Evolutionary conservation across 257 asterid species (phyloP).

Genomic region (Plantago major): DNA sequence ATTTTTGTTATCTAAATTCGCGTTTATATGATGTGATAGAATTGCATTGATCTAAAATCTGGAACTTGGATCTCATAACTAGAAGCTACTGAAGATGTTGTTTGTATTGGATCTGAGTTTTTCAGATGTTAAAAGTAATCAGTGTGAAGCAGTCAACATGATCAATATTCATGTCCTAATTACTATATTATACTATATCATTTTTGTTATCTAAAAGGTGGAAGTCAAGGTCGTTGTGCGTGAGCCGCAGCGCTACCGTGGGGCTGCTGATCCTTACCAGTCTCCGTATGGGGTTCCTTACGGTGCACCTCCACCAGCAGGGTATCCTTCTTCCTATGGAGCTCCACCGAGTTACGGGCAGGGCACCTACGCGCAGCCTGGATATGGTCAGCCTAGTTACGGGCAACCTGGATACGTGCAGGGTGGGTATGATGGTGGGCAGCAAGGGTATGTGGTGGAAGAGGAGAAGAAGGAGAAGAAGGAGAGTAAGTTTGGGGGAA

Average conservation of each 20-base stretch:
- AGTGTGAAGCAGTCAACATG: too few species aligned
- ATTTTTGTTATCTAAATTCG: neutral
- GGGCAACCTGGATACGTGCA: slow-evolving; percentile 9
- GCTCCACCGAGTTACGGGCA: slow-evolving; percentile 37
- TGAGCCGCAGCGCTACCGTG: slow-evolving; percentile 42
- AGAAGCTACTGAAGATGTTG: too few species aligned
- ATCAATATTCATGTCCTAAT: too few species aligned
- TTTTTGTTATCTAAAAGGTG: slow-evolving; percentile 1
- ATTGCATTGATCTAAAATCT: too few species aligned
- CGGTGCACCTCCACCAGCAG: slow-evolving; percentile 42
- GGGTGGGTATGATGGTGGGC: slow-evolving; percentile 19
- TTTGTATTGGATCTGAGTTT: too few species aligned
- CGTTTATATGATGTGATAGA: too few species aligned
- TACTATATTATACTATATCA: too few species aligned
- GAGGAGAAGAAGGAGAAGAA: slow-evolving; percentile 64
- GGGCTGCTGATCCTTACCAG: slow-evolving; percentile 56
- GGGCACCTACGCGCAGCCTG: slow-evolving; percentile 31
- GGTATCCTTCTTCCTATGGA: slow-evolving; percentile 32
- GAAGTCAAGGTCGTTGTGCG: slow-evolving; percentile 49
- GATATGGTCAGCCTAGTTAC: slow-evolving; percentile 24
- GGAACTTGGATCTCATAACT: too few species aligned
- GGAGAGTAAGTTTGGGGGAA: slow-evolving; percentile 70
- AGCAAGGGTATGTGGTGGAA: slow-evolving; percentile 30
- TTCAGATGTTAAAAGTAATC: too few species aligned
- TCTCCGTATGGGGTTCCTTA: slow-evolving; percentile 56